Percentiles rank a stretch among this genome's conserved stretches.
These are phyloP conservation scores for Euphrasia arctica DNA, from an alignment of 305 asterid genomes.

Conservation along the genomic window DNA sequence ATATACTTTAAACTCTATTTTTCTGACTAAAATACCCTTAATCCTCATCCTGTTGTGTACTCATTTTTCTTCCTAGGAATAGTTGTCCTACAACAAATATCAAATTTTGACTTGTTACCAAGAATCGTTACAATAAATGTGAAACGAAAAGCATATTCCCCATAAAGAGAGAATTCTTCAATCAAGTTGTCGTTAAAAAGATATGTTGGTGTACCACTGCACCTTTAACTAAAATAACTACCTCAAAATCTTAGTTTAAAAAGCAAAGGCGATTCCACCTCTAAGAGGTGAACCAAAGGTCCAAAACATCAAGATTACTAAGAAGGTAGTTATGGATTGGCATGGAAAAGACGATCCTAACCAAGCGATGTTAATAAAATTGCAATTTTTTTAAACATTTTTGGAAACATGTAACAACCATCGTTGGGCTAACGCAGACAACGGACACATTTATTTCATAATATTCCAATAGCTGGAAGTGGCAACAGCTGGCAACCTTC, in stretches of 20 bases:
- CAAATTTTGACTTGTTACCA: too few species aligned
- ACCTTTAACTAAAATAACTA: background rate
- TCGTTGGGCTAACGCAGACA: conserved; percentile 13
- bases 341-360: background rate
- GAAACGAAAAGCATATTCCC: background rate
- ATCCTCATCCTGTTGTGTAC: too few species aligned
- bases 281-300: background rate
- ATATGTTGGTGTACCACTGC: background rate
- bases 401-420: background rate
- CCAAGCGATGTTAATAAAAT: background rate
- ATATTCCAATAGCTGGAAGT: background rate
- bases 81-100: too few species aligned
- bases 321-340: background rate
- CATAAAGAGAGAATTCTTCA: background rate
- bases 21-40: too few species aligned
- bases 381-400: background rate
- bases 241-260: background rate
- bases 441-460: conserved; percentile 4
- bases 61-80: too few species aligned
- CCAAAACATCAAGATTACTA: background rate
- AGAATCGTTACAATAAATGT: too few species aligned
- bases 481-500: background rate
- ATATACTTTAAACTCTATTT: too few species aligned
- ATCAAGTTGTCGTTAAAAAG: background rate
- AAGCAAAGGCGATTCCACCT: background rate